Conservation (phyloP, 2,329 filamentous ascomycete genomes). For the Stachybotrys chartarum region DNA sequence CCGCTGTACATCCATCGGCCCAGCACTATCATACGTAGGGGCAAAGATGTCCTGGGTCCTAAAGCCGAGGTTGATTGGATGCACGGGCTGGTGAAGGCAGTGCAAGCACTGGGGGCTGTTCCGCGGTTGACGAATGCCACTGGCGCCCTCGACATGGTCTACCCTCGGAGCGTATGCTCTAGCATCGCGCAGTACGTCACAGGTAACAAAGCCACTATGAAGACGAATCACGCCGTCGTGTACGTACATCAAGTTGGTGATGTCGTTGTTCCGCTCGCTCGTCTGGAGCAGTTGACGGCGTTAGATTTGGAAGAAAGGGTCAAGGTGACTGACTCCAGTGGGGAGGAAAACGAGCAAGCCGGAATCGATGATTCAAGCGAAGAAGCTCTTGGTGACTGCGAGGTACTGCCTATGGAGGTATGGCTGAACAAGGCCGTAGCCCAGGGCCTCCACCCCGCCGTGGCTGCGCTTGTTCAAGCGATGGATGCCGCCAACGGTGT, state of each 20-base stretch:
- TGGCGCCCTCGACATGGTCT: neutral
- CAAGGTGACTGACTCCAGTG: too few species aligned
- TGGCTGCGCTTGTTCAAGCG: neutral
- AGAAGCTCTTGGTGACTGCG: too few species aligned
- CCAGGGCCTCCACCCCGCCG: neutral
- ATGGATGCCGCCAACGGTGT: neutral
- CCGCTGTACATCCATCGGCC: conserved; percentile 10
- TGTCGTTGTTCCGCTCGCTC: neutral
- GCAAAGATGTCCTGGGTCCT: neutral
- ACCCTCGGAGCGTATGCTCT: neutral
- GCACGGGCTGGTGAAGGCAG: neutral
- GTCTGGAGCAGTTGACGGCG: neutral
- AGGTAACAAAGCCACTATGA: neutral
- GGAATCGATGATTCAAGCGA: neutral
- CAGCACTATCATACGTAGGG: conserved; percentile 8
- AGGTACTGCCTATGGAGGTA: neutral
- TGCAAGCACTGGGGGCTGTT: neutral
- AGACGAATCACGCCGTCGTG: neutral
- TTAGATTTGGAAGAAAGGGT: too few species aligned
- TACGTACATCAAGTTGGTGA: neutral
- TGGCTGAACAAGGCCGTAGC: neutral
- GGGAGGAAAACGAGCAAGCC: neutral
- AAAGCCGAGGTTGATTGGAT: neutral
- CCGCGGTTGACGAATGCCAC: neutral
- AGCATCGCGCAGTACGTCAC: neutral